Evolutionary conservation across 148 eudicot species (phyloP).

Genomic region (Dysphania ambrosioides): DNA sequence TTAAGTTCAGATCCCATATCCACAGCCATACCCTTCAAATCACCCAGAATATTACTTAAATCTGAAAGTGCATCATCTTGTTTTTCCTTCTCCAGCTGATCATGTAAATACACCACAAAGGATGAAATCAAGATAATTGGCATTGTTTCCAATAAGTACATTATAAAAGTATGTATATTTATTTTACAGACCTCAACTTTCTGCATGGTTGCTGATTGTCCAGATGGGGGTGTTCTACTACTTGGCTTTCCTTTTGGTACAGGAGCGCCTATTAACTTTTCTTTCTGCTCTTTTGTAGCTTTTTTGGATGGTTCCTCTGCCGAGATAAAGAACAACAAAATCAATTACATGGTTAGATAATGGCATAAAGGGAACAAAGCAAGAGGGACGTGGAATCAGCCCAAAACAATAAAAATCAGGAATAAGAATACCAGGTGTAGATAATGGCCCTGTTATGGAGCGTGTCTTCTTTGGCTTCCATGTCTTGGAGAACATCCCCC

Average conservation of each 20-base stretch:
- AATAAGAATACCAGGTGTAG: constrained; percentile 42
- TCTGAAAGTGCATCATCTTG: constrained; percentile 80
- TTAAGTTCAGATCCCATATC: constrained; percentile 91
- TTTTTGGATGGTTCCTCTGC: constrained; percentile 36
- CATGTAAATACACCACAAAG: not conserved
- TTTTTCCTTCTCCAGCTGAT: constrained; percentile 72
- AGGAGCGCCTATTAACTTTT: constrained; percentile 43
- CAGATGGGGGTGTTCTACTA: constrained; percentile 51
- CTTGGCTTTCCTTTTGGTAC: constrained; percentile 38
- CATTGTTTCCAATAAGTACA: not conserved
- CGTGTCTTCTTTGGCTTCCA: constrained; percentile 85
- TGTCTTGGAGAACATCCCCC: constrained; percentile 89
- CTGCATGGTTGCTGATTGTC: constrained; percentile 63
- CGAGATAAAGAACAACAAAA: constrained; percentile 22
- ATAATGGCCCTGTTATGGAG: constrained; percentile 55
- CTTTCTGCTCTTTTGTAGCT: constrained; percentile 51
- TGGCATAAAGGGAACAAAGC: not conserved
- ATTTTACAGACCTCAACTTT: constrained; percentile 57
- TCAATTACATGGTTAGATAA: not conserved
- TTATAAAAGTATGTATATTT: not conserved
- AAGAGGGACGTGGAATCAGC: not conserved
- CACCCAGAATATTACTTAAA: constrained; percentile 73
- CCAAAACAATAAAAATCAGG: not conserved
- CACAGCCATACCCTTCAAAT: constrained; percentile 85
- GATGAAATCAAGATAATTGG: not conserved